Base-by-base conservation (phyloP, 1,284 basidiomycete species). In the Ustilago lituana region DNA sequence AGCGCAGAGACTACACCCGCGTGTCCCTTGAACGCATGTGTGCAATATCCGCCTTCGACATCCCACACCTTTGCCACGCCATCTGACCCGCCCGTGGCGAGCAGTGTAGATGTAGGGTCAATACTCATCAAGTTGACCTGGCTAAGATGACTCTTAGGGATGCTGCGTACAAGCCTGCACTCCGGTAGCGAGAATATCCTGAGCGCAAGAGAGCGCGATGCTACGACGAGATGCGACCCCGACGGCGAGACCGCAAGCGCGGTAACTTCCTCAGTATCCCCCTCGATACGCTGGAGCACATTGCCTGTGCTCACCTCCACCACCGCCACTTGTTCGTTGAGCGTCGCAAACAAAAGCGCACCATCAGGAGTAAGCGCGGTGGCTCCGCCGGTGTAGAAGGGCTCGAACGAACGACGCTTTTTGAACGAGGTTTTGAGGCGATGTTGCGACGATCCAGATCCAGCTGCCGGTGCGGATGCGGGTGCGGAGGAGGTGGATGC, bases 61-160 rank as follows among this genome's bases (percentile, higher is more conserved):
- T 98, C 91, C 93, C 94, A 98, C 9, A 99, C 91, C 85, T 98
- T 98, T 54, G 97, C 95, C 19, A 92, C 87, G 14, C 96, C 95
- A 76, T 98, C 96, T 5, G 94, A 92, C 9, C 93, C 91, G 0
- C 94, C 96, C 7, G 95, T 96, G 1, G 96, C 95, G 61, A 98
- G 87, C 57, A 97, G 89, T 0, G 90, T 90, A 1, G 89, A 92
- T 23, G 91, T 93, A n/a, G 90, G 92, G 85, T 91, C 95, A 23
- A 88, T 84, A 57, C 86, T 87, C 67, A 79, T 74, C 53, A 96
- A 89, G 75, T 97, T 93, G 43, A 98, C 91, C 17, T 95, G 95
- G 5, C 94, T 91, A 50, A 93, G 90, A 78, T 98, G 94, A 1
- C 93, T 91, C 69, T 89, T 89, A 5, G 92, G 84, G 29, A 95